phyloP scores from a whole-genome alignment of 805 yeast genomes.

The Saccharomycopsis vini region DNA sequence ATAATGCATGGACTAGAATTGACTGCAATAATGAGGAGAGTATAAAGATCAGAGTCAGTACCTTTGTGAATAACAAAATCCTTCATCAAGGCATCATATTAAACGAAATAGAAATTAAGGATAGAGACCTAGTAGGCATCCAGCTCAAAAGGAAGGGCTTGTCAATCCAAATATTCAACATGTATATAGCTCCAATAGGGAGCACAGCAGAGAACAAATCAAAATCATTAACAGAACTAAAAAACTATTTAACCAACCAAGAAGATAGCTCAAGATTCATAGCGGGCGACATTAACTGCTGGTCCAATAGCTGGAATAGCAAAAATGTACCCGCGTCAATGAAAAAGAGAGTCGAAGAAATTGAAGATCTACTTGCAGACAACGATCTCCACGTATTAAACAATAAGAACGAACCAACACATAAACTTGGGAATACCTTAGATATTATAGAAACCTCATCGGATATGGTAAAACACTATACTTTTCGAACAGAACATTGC shows the following conservation, averaged over 20 bases:
- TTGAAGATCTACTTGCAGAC: background rate
- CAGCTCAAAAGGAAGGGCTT: background rate
- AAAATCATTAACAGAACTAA: background rate
- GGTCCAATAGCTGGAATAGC: background rate
- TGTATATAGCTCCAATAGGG: background rate
- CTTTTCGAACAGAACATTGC: background rate
- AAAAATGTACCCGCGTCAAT: background rate
- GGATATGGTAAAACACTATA: background rate
- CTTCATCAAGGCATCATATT: background rate
- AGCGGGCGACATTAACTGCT: background rate
- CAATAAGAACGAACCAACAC: background rate
- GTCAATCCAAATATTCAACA: background rate
- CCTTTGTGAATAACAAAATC: background rate
- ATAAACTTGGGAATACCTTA: background rate
- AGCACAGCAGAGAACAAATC: background rate
- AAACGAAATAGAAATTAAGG: background rate
- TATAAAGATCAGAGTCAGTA: background rate
- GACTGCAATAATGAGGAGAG: background rate
- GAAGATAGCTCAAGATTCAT: background rate
- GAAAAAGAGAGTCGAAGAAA: background rate
- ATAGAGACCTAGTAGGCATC: background rate
- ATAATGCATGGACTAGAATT: background rate
- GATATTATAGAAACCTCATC: background rate
- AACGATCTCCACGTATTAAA: background rate
- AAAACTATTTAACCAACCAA: too few species aligned